These are phyloP conservation scores for Incumbomyces delicatus DNA, from an alignment of 2,329 filamentous ascomycete genomes.

Conservation along the genomic window DNA sequence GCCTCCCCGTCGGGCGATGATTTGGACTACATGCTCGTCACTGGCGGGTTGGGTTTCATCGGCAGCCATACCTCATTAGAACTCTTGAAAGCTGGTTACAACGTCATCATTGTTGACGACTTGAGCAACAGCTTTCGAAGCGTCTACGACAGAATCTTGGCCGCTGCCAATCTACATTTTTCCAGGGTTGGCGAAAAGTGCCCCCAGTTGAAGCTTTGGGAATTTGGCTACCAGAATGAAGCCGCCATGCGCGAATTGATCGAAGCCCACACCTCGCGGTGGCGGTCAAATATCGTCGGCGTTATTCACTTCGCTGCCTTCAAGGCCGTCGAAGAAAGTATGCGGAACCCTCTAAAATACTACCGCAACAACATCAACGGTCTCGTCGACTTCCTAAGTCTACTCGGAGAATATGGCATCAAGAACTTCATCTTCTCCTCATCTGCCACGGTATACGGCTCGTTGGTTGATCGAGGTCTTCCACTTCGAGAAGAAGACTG, in stretches of 20 bases:
- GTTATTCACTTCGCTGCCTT: slow-evolving; percentile 63
- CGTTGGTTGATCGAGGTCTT: slow-evolving; percentile 40
- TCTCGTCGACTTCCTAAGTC: slow-evolving; percentile 48
- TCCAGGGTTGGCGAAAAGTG: slow-evolving; percentile 26
- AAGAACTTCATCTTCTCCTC: slow-evolving; percentile 60
- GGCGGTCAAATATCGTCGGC: slow-evolving; percentile 45
- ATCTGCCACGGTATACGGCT: slow-evolving; percentile 58
- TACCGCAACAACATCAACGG: slow-evolving; percentile 60
- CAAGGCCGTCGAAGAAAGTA: slow-evolving; percentile 57
- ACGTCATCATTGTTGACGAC: slow-evolving; percentile 34
- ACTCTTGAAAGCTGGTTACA: slow-evolving; percentile 31
- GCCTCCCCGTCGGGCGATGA: too few relatives aligned
- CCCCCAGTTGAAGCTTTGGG: slow-evolving; percentile 38
- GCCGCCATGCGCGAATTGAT: slow-evolving; percentile 34
- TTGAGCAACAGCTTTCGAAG: slow-evolving; percentile 31
- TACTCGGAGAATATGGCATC: slow-evolving; percentile 50
- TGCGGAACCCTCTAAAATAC: slow-evolving; percentile 51
- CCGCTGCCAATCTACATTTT: slow-evolving; percentile 27
- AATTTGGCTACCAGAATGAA: slow-evolving; percentile 40
- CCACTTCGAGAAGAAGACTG: slow-evolving; percentile 49
- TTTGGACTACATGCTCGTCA: slow-evolving; percentile 34
- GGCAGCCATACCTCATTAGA: slow-evolving; percentile 35
- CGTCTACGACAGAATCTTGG: slow-evolving; percentile 28
- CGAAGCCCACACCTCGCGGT: slow-evolving; percentile 30
- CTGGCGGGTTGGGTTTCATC: slow-evolving; percentile 34